phyloP scores from a whole-genome alignment of 2,329 filamentous ascomycete genomes.

The Sporothrix pallida region DNA sequence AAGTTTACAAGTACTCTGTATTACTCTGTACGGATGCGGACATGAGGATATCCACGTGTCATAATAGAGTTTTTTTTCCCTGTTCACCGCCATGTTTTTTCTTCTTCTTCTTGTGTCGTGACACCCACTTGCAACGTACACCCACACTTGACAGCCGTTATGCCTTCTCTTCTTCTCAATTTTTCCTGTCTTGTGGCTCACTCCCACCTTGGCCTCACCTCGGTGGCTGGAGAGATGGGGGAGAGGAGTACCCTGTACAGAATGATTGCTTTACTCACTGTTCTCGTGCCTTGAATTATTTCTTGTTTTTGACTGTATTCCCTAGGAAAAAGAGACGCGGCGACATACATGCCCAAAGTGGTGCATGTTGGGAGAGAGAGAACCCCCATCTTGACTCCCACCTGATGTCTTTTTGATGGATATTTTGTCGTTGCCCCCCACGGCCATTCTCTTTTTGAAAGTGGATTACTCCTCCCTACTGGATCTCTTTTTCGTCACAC shows the following conservation, averaged over 20 bases:
- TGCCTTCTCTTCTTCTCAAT: not conserved
- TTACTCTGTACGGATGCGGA: not conserved
- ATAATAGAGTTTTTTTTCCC: not conserved
- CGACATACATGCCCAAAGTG: not conserved
- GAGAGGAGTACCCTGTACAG: not conserved
- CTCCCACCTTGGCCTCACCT: not conserved
- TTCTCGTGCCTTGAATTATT: not conserved
- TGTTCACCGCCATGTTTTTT: conserved; percentile 17
- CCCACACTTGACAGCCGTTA: too few relatives aligned
- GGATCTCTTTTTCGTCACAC: not conserved
- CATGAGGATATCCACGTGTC: not conserved
- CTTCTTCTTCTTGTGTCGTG: not conserved
- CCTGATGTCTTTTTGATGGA: not conserved
- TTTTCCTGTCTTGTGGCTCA: not conserved
- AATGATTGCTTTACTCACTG: not conserved
- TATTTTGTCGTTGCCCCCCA: conserved; percentile 10
- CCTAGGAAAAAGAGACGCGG: not conserved
- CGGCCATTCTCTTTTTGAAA: not conserved
- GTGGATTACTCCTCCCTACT: not conserved
- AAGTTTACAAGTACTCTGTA: too few relatives aligned
- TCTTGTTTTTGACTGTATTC: not conserved
- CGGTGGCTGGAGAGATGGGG: not conserved
- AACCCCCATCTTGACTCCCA: conserved; percentile 22
- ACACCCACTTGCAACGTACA: not conserved
- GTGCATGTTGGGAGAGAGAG: not conserved